Conservation (phyloP, 345 rosid genomes). For the Camelina neglecta region DNA sequence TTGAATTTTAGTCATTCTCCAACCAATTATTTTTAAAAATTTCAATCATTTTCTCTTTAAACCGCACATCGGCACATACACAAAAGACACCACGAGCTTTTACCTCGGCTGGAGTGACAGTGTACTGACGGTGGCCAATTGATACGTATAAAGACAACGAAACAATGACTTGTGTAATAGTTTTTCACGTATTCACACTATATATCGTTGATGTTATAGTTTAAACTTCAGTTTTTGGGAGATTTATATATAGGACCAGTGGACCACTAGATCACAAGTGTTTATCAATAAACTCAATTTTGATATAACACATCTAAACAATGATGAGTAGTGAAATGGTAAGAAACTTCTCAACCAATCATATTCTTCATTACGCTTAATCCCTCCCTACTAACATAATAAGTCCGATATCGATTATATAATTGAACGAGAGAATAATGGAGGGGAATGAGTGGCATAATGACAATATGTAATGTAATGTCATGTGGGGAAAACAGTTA, state of each 20-base stretch:
- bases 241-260: neutral
- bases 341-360: no score
- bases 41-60: conserved; percentile 5
- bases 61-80: neutral
- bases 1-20: conserved; percentile 29
- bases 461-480: neutral
- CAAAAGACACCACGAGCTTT: neutral
- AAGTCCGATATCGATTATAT: no score
- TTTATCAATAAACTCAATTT: conserved; percentile 1
- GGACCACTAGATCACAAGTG: neutral
- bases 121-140: conserved; percentile 38
- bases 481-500: conserved; percentile 8
- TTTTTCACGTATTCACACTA: conserved; percentile 24
- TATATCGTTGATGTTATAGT: neutral
- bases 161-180: conserved; percentile 4
- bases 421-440: neutral
- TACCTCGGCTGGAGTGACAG: conserved; percentile 36
- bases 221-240: neutral
- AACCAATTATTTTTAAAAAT: neutral
- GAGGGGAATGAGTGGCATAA: neutral
- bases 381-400: no score
- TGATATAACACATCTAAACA: no score
- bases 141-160: neutral
- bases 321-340: no score
- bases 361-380: no score